phyloP scores from a whole-genome alignment of 2,329 filamentous ascomycete genomes.

The Talaromyces islandicus region DNA sequence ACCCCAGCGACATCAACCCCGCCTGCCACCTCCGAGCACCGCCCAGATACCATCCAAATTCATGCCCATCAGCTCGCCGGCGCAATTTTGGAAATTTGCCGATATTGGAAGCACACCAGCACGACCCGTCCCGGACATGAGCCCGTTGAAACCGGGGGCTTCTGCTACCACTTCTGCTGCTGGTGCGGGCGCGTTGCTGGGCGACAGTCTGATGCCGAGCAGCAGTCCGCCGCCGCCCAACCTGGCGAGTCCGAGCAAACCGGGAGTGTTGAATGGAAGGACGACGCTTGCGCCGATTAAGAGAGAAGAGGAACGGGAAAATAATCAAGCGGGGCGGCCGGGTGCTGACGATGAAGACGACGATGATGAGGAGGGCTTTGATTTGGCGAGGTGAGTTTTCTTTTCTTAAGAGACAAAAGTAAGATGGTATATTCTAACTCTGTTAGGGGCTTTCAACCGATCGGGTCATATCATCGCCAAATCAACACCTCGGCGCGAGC shows the following conservation, averaged over 20 bases:
- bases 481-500: slow-evolving; percentile 33
- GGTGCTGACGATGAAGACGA: slow-evolving; percentile 31
- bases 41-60: slow-evolving; percentile 46
- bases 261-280: slow-evolving; percentile 27
- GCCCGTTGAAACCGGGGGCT: slow-evolving; percentile 39
- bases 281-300: slow-evolving; percentile 24
- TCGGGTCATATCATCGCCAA: slow-evolving; percentile 41
- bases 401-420: too few relatives aligned
- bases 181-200: slow-evolving; percentile 17
- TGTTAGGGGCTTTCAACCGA: slow-evolving; percentile 43
- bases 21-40: slow-evolving; percentile 43
- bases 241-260: slow-evolving; percentile 39
- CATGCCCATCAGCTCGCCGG: slow-evolving; percentile 47
- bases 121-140: slow-evolving; percentile 38
- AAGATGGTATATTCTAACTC: background rate
- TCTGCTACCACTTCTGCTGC: background rate
- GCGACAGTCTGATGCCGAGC: slow-evolving; percentile 36
- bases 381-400: slow-evolving; percentile 38
- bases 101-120: slow-evolving; percentile 43
- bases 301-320: slow-evolving; percentile 21
- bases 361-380: slow-evolving; percentile 38
- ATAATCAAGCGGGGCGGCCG: slow-evolving; percentile 11
- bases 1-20: slow-evolving; percentile 43
- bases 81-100: slow-evolving; percentile 46
- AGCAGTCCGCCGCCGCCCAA: slow-evolving; percentile 45